A percentile compares a stretch with the other conserved stretches of the same genome.
phyloP scores from a whole-genome alignment of 805 yeast genomes.

The Cyberlindnera maritima region DNA sequence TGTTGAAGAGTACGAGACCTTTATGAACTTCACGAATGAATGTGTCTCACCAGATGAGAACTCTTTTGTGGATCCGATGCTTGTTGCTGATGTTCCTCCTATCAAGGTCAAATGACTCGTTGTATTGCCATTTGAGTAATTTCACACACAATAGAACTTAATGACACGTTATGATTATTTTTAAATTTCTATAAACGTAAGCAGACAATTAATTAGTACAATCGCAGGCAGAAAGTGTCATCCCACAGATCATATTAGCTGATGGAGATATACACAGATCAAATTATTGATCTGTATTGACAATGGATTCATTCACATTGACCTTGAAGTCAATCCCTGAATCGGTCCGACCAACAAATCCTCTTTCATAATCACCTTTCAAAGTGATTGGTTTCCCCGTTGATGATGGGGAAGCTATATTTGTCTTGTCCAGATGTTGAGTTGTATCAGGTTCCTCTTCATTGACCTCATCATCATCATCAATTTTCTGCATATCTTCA shows the following conservation, averaged over 20 bases:
- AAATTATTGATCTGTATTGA: no score
- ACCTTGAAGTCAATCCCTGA: constrained; percentile 1
- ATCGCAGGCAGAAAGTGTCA: no score
- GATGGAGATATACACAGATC: no score
- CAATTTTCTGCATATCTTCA: constrained; percentile 5
- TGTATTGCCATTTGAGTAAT: not conserved
- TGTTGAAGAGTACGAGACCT: constrained; percentile 47
- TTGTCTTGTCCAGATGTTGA: not conserved
- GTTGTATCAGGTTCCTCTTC: not conserved
- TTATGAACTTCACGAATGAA: constrained; percentile 27
- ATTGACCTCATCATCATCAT: constrained; percentile 8
- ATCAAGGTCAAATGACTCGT: constrained; percentile 8
- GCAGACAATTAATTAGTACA: no score
- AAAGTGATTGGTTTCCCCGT: constrained; percentile 1
- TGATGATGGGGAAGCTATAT: not conserved
- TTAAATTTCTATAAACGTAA: not conserved
- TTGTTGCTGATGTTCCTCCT: constrained; percentile 15
- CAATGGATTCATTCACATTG: not conserved
- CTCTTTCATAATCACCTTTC: not conserved
- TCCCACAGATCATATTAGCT: not conserved
- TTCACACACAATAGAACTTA: not conserved
- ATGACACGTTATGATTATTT: constrained; percentile 3
- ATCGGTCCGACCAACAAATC: not conserved
- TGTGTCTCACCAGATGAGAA: constrained; percentile 9
- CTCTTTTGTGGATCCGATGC: constrained; percentile 16